Evolutionary conservation across 169 alveolate genomes (phyloP).

Genomic region (Eimeria maxima): DNA sequence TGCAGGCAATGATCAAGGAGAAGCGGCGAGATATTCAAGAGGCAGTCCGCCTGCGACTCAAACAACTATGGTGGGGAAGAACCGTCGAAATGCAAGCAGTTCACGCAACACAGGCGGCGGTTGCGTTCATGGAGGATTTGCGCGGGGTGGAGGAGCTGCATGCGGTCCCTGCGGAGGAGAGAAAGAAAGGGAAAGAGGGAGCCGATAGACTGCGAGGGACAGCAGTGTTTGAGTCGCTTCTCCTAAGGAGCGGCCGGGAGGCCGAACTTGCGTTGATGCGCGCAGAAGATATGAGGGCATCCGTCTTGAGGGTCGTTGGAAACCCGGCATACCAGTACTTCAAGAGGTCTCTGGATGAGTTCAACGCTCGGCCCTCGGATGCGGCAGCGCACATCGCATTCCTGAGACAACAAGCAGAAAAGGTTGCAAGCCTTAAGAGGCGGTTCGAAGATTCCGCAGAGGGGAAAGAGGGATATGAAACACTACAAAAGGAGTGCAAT

Average conservation of each 20-base stretch:
- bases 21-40: neutral
- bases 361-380: neutral
- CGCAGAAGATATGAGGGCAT: slow-evolving; percentile 70
- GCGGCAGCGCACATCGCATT: neutral
- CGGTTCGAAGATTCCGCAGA: slow-evolving; percentile 18
- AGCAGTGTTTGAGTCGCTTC: neutral
- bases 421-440: neutral
- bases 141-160: slow-evolving; percentile 1
- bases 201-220: neutral
- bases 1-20: slow-evolving; percentile 26
- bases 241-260: slow-evolving; percentile 10
- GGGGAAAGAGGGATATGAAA: slow-evolving; percentile 47
- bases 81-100: slow-evolving; percentile 42
- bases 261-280: slow-evolving; percentile 55
- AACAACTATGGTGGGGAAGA: slow-evolving; percentile 81
- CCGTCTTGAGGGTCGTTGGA: slow-evolving; percentile 28
- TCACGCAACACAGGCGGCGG: neutral
- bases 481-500: slow-evolving; percentile 39
- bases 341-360: neutral
- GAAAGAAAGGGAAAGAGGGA: neutral
- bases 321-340: slow-evolving; percentile 21
- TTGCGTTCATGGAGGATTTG: neutral
- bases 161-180: neutral
- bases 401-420: neutral
- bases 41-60: slow-evolving; percentile 77